Percentiles rank a stretch among this genome's conserved stretches.
Evolutionary conservation across 768 basidiomycete species (phyloP).

Genomic region (Gymnopilus dilepis): DNA sequence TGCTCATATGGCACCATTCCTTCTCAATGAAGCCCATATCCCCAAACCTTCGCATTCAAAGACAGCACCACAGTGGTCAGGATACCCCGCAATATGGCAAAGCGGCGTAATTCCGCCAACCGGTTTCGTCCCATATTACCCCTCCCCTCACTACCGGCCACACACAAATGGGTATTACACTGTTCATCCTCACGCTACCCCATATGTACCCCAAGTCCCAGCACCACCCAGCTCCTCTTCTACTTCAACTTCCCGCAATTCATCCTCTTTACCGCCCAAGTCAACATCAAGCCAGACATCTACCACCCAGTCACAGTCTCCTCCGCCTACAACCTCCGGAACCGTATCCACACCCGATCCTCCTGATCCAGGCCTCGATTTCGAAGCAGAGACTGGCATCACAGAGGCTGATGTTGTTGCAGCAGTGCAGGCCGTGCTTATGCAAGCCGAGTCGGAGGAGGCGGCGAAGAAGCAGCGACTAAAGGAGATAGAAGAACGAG

Average conservation of each 20-base stretch:
- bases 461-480: slow-evolving; percentile 19
- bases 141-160: slow-evolving; percentile 57
- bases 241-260: slow-evolving; percentile 12
- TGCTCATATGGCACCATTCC: neutral
- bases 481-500: slow-evolving; percentile 14
- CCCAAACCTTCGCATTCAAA: slow-evolving; percentile 36
- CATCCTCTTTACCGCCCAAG: slow-evolving; percentile 18
- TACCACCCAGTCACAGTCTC: slow-evolving; percentile 3
- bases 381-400: slow-evolving; percentile 15
- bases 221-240: slow-evolving; percentile 6
- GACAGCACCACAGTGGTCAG: slow-evolving; percentile 23
- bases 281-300: neutral
- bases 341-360: neutral
- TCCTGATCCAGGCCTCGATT: slow-evolving; percentile 19
- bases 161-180: slow-evolving; percentile 30
- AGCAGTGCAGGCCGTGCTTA: slow-evolving; percentile 29
- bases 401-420: slow-evolving; percentile 33
- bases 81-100: slow-evolving; percentile 26
- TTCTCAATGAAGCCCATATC: neutral
- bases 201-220: slow-evolving; percentile 26
- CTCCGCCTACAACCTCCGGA: neutral
- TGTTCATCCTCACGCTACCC: slow-evolving; percentile 24
- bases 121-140: slow-evolving; percentile 45
- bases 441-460: slow-evolving; percentile 27
- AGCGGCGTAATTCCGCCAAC: slow-evolving; percentile 25